These are phyloP conservation scores for Climacium dendroides DNA, from an alignment of 225 moss, liverwort and hornwort genomes.

Conservation along the genomic window DNA sequence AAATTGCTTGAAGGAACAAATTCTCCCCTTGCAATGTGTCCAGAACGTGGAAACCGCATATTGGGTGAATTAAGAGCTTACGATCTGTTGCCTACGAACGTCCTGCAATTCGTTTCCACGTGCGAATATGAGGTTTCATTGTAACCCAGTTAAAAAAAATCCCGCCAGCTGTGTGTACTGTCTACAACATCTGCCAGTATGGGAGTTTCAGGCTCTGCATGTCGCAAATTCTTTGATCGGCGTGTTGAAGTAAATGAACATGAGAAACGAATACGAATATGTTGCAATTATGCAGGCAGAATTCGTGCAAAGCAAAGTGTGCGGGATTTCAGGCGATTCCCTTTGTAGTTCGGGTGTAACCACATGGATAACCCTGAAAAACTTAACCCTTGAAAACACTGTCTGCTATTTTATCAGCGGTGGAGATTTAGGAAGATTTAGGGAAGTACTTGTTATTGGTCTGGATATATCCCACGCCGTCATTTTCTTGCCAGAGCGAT, in stretches of 20 bases:
- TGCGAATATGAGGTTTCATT: not conserved
- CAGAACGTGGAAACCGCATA: not conserved
- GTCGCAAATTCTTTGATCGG: not conserved
- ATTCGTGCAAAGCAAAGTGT: constrained; percentile 27
- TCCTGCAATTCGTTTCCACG: not conserved
- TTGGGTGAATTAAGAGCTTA: not conserved
- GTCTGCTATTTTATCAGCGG: not conserved
- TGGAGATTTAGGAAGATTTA: not conserved
- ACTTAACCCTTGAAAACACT: not conserved
- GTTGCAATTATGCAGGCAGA: constrained; percentile 16
- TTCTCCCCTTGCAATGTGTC: not conserved
- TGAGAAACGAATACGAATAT: not conserved
- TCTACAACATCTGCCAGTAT: no score
- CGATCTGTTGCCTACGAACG: not conserved
- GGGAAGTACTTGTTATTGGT: not conserved
- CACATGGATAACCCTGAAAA: constrained; percentile 21
- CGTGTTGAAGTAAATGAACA: not conserved
- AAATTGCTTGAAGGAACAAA: not conserved
- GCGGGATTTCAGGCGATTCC: constrained; percentile 26
- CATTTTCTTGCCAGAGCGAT: not conserved
- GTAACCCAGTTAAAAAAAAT: not conserved
- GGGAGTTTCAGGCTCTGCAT: not conserved
- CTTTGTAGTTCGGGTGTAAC: constrained; percentile 24
- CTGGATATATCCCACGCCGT: not conserved
- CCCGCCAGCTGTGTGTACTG: not conserved